Percentiles rank a stretch among this genome's conserved stretches.
These are phyloP conservation scores for Apiospora saccharicola DNA, from an alignment of 2,329 filamentous ascomycete genomes.

Conservation along the genomic window DNA sequence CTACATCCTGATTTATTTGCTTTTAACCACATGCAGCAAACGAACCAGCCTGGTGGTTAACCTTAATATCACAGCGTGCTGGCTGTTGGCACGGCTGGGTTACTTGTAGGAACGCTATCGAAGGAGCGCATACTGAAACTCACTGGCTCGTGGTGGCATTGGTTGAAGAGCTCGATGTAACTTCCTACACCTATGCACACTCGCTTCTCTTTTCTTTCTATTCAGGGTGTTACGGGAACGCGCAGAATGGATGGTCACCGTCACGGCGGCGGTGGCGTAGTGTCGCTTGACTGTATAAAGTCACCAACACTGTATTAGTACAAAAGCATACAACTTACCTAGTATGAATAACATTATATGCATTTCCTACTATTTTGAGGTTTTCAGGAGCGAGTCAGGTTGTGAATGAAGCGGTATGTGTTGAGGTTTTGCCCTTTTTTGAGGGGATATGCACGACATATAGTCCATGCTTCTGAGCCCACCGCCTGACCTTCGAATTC, in stretches of 20 bases:
- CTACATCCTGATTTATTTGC: background rate
- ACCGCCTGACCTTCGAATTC: background rate
- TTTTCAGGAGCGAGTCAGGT: background rate
- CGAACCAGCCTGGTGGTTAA: background rate
- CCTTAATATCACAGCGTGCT: conserved; percentile 21
- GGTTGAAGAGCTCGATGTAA: background rate
- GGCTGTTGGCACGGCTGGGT: conserved; percentile 23
- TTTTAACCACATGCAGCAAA: background rate
- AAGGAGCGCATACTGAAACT: background rate
- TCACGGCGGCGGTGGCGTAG: background rate
- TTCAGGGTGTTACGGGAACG: background rate
- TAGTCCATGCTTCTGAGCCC: background rate
- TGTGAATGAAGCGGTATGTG: background rate
- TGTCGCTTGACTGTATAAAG: background rate
- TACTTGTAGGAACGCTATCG: conserved; percentile 24
- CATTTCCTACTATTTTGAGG: background rate
- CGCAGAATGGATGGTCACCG: background rate
- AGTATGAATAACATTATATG: conserved; percentile 3
- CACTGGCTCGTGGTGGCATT: conserved; percentile 1
- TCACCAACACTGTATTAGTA: conserved; percentile 14
- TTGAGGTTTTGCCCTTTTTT: background rate
- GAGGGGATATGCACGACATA: background rate
- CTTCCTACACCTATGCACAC: background rate
- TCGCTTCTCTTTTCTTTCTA: background rate
- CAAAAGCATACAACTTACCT: background rate